These are phyloP conservation scores for Phallus indusiatus DNA, from an alignment of 768 basidiomycete genomes.

Conservation along the genomic window DNA sequence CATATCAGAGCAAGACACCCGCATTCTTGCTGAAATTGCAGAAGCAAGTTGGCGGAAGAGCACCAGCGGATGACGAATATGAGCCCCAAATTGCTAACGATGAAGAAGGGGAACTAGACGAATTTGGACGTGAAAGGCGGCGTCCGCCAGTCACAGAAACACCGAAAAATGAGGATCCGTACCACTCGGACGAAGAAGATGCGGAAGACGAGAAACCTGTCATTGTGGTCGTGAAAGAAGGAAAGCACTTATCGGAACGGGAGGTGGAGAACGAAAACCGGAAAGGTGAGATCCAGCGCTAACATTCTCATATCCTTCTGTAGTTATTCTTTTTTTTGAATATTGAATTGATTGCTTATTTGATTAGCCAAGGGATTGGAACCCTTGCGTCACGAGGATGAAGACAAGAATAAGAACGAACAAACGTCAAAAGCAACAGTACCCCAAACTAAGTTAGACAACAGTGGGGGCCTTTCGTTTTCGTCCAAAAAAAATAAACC, in stretches of 20 bases:
- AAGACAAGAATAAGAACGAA: neutral
- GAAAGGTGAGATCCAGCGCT: conserved; percentile 39
- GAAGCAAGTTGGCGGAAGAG: conserved; percentile 44
- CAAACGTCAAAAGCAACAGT: neutral
- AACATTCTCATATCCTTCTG: neutral
- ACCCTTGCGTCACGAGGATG: conserved; percentile 1
- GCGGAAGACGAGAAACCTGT: conserved; percentile 13
- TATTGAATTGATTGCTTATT: neutral
- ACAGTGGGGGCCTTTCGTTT: conserved; percentile 2
- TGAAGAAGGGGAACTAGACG: conserved; percentile 2
- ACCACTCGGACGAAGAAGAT: conserved; percentile 24
- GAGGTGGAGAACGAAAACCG: conserved; percentile 74
- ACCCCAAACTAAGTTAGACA: neutral
- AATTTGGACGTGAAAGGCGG: conserved; percentile 7
- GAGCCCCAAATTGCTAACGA: neutral
- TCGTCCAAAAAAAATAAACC: conserved; percentile 2
- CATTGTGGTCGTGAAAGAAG: conserved; percentile 70
- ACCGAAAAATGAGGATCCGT: conserved; percentile 19
- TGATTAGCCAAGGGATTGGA: conserved; percentile 8
- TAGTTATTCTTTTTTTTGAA: neutral
- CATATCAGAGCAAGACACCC: conserved; percentile 53
- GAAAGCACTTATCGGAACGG: conserved; percentile 72
- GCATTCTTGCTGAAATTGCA: conserved; percentile 59
- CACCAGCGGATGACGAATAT: conserved; percentile 24
- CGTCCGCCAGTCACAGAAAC: conserved; percentile 3